Evolutionary conservation across 257 asterid species (phyloP), one percentile per base, ranked within the genome.

Genomic region (Gentiana dahurica): DNA sequence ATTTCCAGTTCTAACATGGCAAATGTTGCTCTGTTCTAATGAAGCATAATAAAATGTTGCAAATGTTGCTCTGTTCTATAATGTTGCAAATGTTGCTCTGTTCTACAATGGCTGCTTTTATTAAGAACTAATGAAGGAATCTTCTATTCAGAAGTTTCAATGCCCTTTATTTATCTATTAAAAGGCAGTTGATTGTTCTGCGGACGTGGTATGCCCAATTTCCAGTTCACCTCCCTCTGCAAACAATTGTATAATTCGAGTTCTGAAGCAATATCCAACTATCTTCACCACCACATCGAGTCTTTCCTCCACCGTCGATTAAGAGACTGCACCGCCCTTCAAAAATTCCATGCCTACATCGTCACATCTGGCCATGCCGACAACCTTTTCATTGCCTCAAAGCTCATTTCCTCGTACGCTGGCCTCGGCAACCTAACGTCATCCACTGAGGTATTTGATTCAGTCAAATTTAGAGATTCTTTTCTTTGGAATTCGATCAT

Each of bases 401-500:
- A 87, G 71, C 77, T 87, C 58, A 78, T 87, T 36, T 80, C 87
- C 41, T 76, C 70, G 36, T 88, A 88, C 57, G 86, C 91, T 45
- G 57, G 83, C 4, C 71, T 66, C 41, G 71, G 73, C 43, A 79
- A 69, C 57, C 79, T 82, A 58, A 61, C 66, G 33, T 61, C 58
- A 62, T 77, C 85, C 34, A 57, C 71, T 59, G 80, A 77, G 72
- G 68, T 85, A 33, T 88, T 88, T 60, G 61, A 70, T 60, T 77
- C 71, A 62, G 59, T 76, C 51, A 5, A 8, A 65, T 73, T 54
- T 41, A 75, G 56, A 53, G 95, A 82, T 74, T 73, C 62, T 49
- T 88, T 85, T 66, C 81, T 85, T 2, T 88, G 93, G 94, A 85
- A 85, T 61, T 77, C 94, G 49, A 70, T 88, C 36, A 83, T 85